Conservation (phyloP, 129 eudicot genomes). For the Flaveria robusta region DNA sequence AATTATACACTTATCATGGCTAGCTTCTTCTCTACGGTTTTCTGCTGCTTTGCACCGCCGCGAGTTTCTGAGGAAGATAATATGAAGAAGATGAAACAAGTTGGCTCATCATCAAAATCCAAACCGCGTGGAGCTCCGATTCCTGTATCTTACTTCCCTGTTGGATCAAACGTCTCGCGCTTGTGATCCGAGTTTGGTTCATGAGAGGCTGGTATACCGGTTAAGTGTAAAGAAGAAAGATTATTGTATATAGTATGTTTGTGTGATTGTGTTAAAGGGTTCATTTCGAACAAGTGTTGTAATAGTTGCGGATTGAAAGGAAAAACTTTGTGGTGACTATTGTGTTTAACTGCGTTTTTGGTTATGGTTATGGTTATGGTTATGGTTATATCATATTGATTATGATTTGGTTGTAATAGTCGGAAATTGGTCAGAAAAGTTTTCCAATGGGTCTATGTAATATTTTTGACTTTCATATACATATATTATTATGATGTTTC, state of each 20-base stretch:
- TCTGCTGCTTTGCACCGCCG: not conserved
- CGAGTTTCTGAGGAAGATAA: slow-evolving; percentile 6
- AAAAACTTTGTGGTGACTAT: too few relatives aligned
- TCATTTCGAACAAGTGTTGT: not conserved
- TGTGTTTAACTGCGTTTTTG: too few relatives aligned
- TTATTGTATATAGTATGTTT: not conserved
- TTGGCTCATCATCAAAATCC: not conserved
- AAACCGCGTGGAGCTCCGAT: slow-evolving; percentile 13
- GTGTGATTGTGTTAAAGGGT: not conserved
- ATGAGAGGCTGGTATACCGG: too few relatives aligned
- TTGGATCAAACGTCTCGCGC: slow-evolving; percentile 7
- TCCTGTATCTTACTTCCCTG: slow-evolving; percentile 8
- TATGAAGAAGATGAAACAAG: not conserved
- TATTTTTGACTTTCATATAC: too few relatives aligned
- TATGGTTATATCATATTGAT: too few relatives aligned
- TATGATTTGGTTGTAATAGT: too few relatives aligned
- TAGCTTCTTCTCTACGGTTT: slow-evolving; percentile 1
- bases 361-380: too few relatives aligned
- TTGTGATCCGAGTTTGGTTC: slow-evolving; percentile 3
- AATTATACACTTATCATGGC: not conserved
- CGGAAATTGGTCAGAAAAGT: too few relatives aligned
- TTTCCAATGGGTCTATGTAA: too few relatives aligned
- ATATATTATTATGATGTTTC: too few relatives aligned
- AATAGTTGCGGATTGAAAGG: not conserved
- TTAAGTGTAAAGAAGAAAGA: not conserved